Conservation (phyloP, 179 eudicot genomes). For the Gypsophila paniculata region DNA sequence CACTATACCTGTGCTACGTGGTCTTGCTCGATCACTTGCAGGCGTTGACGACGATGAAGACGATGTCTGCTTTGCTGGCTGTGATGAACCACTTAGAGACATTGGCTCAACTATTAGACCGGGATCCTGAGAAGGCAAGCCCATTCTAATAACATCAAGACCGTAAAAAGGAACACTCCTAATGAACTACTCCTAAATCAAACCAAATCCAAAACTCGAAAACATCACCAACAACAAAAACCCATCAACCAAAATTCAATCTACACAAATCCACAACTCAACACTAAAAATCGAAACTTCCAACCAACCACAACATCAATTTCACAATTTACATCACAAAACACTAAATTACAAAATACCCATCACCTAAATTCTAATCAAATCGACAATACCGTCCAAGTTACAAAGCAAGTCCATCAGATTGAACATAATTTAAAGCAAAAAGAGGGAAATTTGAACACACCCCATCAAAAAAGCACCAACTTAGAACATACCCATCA, state of each 20-base stretch:
- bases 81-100: conserved; percentile 46
- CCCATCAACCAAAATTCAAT: conserved; percentile 5
- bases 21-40: conserved; percentile 40
- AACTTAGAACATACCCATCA: neutral
- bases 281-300: neutral
- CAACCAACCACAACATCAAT: conserved; percentile 6
- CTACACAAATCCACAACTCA: conserved; percentile 1
- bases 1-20: conserved; percentile 47
- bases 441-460: neutral
- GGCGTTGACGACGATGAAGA: conserved; percentile 47
- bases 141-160: conserved; percentile 16
- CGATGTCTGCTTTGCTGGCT: conserved; percentile 47
- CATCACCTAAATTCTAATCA: conserved; percentile 12
- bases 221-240: neutral
- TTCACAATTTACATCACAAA: neutral
- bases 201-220: neutral
- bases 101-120: conserved; percentile 79
- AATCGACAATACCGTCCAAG: neutral
- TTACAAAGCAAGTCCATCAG: neutral
- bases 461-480: neutral
- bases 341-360: conserved; percentile 2
- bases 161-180: neutral
- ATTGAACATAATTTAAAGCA: neutral
- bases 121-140: conserved; percentile 50
- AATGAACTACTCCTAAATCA: too few relatives aligned